Conservation (phyloP, 169 alveolate genomes). For the Pseudocohnilembus persalinus region DNA sequence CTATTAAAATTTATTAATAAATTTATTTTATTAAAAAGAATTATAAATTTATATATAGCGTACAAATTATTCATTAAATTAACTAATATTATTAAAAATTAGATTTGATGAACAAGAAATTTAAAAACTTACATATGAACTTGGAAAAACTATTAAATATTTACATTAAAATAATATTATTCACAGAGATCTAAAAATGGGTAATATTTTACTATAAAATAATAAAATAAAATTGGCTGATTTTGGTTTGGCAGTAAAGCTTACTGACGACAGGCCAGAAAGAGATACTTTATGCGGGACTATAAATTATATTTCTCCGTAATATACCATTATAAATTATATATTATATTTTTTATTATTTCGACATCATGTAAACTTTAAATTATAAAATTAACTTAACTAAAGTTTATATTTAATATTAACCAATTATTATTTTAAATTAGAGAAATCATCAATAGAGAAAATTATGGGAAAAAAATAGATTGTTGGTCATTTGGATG, state of each 20-base stretch:
- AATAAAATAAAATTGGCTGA: conserved; percentile 65
- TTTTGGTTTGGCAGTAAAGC: conserved; percentile 61
- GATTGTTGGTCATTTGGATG: conserved; percentile 83
- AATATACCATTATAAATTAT: conserved; percentile 18
- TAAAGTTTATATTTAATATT: background rate
- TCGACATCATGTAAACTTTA: too few species aligned
- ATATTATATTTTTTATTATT: conserved; percentile 3
- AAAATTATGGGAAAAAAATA: conserved; percentile 61
- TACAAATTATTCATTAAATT: too few species aligned
- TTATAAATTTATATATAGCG: background rate
- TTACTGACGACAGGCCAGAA: conserved; percentile 48
- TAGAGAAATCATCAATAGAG: conserved; percentile 51
- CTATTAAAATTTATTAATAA: background rate
- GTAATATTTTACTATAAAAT: conserved; percentile 57
- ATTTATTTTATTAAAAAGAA: background rate
- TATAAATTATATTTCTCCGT: conserved; percentile 60
- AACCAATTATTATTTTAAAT: conserved; percentile 23
- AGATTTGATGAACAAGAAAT: conserved; percentile 43
- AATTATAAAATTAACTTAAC: background rate
- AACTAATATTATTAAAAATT: background rate
- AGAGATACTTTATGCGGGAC: conserved; percentile 62
- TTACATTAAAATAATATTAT: conserved; percentile 62
- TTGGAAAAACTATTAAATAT: conserved; percentile 60
- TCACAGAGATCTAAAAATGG: conserved; percentile 77
- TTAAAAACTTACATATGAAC: conserved; percentile 29